Evolutionary conservation across 257 asterid species (phyloP).

Genomic region (Rehmannia glutinosa): DNA sequence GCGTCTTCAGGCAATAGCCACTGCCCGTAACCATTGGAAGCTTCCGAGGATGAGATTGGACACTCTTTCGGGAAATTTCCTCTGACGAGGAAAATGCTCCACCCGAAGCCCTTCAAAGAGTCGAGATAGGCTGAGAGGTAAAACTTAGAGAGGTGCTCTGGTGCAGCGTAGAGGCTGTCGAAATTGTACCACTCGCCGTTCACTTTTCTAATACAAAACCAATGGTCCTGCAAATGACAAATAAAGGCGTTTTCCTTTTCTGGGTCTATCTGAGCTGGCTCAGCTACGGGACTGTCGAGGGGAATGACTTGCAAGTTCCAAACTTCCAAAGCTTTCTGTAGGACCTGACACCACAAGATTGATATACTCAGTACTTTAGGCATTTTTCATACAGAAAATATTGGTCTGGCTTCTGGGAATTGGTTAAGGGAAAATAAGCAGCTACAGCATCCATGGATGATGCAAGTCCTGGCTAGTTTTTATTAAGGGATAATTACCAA

Average conservation of each 20-base stretch:
- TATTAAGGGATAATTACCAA: no score
- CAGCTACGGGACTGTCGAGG: conserved; percentile 89
- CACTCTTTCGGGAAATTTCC: conserved; percentile 90
- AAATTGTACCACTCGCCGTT: conserved; percentile 83
- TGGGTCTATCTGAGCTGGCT: conserved; percentile 87
- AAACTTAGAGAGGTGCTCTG: conserved; percentile 93
- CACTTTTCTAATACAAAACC: conserved; percentile 95
- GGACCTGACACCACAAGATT: conserved; percentile 46
- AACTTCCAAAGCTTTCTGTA: conserved; percentile 86
- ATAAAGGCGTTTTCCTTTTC: conserved; percentile 85
- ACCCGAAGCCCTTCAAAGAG: conserved; percentile 76
- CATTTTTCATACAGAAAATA: background rate
- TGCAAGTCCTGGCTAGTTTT: no score
- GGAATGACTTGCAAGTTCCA: conserved; percentile 96
- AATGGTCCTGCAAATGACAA: conserved; percentile 88
- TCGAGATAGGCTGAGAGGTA: conserved; percentile 96
- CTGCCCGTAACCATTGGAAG: conserved; percentile 83
- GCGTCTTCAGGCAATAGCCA: conserved; percentile 96
- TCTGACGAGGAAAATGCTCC: conserved; percentile 93
- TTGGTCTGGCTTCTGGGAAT: background rate
- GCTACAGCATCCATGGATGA: no score
- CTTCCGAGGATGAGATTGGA: conserved; percentile 70
- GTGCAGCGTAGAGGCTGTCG: conserved; percentile 66
- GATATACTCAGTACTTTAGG: background rate
- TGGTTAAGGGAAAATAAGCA: background rate